These are phyloP conservation scores for Cenococcum geophilum DNA, from an alignment of 495 filamentous ascomycete genomes.

Conservation along the genomic window DNA sequence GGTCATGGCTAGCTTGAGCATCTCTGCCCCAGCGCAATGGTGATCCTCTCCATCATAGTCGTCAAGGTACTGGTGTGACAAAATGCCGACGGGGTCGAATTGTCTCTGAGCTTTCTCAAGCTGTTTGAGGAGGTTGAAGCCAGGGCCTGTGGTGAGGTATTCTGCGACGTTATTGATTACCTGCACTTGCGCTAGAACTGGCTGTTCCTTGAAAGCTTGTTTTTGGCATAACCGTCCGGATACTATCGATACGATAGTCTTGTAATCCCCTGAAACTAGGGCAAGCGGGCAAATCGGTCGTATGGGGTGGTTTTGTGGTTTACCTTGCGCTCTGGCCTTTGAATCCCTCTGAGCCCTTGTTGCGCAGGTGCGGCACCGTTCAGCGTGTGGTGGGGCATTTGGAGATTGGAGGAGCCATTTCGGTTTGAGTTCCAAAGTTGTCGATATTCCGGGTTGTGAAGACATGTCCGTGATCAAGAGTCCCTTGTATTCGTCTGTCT, in stretches of 20 bases:
- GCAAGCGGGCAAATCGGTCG: conserved; percentile 54
- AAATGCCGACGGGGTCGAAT: conserved; percentile 46
- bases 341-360: conserved; percentile 54
- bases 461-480: conserved; percentile 81
- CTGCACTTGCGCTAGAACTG: background rate
- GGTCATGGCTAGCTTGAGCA: conserved; percentile 65
- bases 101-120: conserved; percentile 46
- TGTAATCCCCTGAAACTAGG: conserved; percentile 43
- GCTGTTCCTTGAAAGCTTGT: background rate
- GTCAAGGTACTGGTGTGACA: conserved; percentile 13
- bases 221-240: conserved; percentile 2
- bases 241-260: conserved; percentile 32
- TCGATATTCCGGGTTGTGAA: conserved; percentile 34
- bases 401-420: conserved; percentile 90
- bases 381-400: conserved; percentile 57
- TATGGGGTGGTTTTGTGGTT: conserved; percentile 11
- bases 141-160: conserved; percentile 16
- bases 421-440: conserved; percentile 72
- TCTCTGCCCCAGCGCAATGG: background rate
- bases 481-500: conserved; percentile 47
- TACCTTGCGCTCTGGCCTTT: conserved; percentile 13
- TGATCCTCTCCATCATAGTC: conserved; percentile 30
- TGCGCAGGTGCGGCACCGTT: conserved; percentile 82
- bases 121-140: conserved; percentile 32
- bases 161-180: conserved; percentile 4